Conservation (phyloP, 2,329 filamentous ascomycete species). For the Aurifilum marmelostoma region DNA sequence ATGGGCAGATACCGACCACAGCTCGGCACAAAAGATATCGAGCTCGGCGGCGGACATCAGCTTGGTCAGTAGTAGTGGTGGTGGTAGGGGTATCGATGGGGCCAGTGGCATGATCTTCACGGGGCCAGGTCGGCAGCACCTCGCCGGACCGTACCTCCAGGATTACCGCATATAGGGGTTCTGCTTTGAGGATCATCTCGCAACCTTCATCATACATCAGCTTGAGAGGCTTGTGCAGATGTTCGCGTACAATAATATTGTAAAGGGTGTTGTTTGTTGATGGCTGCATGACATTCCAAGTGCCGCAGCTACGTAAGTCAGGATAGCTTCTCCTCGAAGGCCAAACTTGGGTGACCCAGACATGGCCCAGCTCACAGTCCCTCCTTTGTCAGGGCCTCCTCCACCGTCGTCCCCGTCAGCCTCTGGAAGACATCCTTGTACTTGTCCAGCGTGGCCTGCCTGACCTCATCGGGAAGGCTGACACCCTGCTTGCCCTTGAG, state of each 20-base stretch:
- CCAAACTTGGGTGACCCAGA: background rate
- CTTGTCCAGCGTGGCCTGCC: constrained; percentile 68
- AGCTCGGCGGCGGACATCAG: background rate
- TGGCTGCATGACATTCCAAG: background rate
- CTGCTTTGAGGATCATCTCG: background rate
- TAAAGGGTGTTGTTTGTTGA: no score
- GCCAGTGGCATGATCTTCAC: background rate
- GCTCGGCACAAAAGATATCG: background rate
- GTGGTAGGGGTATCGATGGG: background rate
- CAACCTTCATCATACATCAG: background rate
- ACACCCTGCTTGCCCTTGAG: constrained; percentile 77
- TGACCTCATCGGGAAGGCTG: constrained; percentile 72
- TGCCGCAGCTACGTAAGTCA: background rate
- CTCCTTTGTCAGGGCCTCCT: constrained; percentile 36
- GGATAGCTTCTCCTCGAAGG: background rate
- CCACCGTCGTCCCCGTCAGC: constrained; percentile 61
- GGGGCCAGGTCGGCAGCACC: background rate
- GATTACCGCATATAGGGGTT: background rate
- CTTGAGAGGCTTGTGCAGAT: no score
- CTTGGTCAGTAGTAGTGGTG: background rate
- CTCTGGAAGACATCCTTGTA: constrained; percentile 77
- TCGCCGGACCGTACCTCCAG: constrained; percentile 1
- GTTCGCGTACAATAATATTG: no score
- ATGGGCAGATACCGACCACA: background rate
- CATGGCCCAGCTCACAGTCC: constrained; percentile 3